Evolutionary conservation across 2,329 filamentous ascomycete species (phyloP).

Genomic region (Fusarium gaditjirri): DNA sequence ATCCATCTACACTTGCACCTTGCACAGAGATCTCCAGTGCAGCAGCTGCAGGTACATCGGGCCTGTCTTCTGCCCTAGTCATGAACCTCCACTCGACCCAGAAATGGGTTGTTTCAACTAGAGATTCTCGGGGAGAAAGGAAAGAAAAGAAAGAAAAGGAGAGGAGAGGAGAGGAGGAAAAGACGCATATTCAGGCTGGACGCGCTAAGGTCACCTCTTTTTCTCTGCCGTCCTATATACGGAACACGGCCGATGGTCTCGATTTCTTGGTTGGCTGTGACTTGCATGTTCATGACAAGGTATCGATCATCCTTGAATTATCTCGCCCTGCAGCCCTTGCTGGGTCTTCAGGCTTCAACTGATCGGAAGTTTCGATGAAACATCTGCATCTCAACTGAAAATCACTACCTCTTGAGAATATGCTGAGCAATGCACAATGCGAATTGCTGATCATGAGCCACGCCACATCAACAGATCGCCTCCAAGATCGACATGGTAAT

Average conservation of each 20-base stretch:
- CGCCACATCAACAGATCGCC: slow-evolving; percentile 19
- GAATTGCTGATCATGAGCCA: slow-evolving; percentile 7
- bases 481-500: slow-evolving; percentile 26
- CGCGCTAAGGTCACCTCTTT: slow-evolving; percentile 8
- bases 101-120: slow-evolving; percentile 26
- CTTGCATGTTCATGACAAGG: neutral
- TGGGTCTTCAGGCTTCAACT: neutral
- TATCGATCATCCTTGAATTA: neutral
- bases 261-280: slow-evolving; percentile 13
- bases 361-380: slow-evolving; percentile 23
- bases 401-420: slow-evolving; percentile 12
- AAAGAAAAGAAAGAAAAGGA: neutral
- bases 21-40: slow-evolving; percentile 18
- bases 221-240: slow-evolving; percentile 16
- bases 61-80: neutral
- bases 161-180: neutral
- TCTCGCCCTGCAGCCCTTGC: neutral
- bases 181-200: slow-evolving; percentile 10
- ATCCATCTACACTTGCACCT: neutral
- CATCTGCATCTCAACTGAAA: neutral
- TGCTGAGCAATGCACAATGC: slow-evolving; percentile 11
- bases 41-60: slow-evolving; percentile 15
- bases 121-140: slow-evolving; percentile 12
- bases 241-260: slow-evolving; percentile 17
- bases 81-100: slow-evolving; percentile 18